Conservation (phyloP, 768 basidiomycete genomes). For the Baorangia bicolor region DNA sequence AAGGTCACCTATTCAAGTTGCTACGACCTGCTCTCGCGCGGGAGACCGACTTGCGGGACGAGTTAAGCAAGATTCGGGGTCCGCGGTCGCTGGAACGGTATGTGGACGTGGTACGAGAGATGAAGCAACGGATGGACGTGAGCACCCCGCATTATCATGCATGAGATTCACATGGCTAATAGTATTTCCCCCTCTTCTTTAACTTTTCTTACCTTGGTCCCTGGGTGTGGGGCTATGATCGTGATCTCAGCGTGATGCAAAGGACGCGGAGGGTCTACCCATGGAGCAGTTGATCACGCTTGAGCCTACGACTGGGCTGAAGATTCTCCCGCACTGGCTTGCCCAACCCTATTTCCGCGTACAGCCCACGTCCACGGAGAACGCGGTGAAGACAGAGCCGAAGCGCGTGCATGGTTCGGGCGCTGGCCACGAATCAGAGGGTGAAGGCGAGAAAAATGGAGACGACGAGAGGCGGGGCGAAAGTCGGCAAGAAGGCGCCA, state of each 20-base stretch:
- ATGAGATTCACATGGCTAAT: neutral
- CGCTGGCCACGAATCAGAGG: neutral
- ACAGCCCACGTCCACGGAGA: neutral
- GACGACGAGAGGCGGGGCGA: neutral
- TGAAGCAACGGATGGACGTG: constrained; percentile 59
- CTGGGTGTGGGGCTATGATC: neutral
- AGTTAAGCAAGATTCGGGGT: constrained; percentile 53
- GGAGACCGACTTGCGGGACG: constrained; percentile 72
- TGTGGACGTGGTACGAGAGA: constrained; percentile 53
- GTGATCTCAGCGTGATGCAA: constrained; percentile 45
- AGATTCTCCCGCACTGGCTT: constrained; percentile 63
- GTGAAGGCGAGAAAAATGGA: neutral
- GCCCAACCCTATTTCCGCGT: constrained; percentile 65
- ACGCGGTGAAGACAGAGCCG: neutral
- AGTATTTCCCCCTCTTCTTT: neutral
- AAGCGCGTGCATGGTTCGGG: constrained; percentile 5
- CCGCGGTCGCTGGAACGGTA: constrained; percentile 36
- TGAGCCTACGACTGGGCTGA: constrained; percentile 50
- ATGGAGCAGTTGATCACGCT: constrained; percentile 39
- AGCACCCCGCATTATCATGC: constrained; percentile 20
- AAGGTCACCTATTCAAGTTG: constrained; percentile 92
- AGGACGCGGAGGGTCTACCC: constrained; percentile 27
- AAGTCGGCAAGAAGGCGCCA: constrained; percentile 1
- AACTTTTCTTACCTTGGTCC: neutral
- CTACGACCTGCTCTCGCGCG: constrained; percentile 71